A percentile compares a stretch with the other conserved stretches of the same genome.
phyloP scores from a whole-genome alignment of 1,284 basidiomycete genomes.

The Tilletia setariae region DNA sequence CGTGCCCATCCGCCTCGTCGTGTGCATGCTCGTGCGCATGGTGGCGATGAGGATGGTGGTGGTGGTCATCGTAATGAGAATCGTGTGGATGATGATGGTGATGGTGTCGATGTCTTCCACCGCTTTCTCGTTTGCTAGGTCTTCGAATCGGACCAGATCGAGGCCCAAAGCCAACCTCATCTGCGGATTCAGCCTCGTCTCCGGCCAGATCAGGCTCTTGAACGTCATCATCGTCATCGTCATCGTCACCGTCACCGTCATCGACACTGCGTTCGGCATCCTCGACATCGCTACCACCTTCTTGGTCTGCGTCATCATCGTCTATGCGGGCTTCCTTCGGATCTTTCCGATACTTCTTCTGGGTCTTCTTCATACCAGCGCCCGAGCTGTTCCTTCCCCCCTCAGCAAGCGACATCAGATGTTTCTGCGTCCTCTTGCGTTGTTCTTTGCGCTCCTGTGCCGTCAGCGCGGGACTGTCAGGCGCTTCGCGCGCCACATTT shows the following conservation, averaged over 20 bases:
- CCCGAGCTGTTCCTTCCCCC: too few relatives aligned
- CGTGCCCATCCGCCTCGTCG: too few relatives aligned
- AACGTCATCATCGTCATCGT: background rate
- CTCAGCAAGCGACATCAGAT: background rate
- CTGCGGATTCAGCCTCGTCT: background rate
- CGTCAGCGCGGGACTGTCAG: background rate
- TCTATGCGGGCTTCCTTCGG: conserved; percentile 24
- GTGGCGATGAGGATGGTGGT: too few relatives aligned
- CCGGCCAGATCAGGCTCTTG: background rate
- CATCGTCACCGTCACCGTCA: background rate
- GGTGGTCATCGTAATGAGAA: too few relatives aligned
- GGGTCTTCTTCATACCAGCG: too few relatives aligned
- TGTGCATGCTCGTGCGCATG: too few relatives aligned
- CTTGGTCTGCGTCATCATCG: conserved; percentile 33
- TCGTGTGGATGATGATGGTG: too few relatives aligned
- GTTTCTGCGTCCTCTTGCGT: conserved; percentile 3
- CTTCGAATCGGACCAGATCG: too few relatives aligned
- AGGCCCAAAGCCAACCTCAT: background rate
- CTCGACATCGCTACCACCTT: too few relatives aligned
- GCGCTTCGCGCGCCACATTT: conserved; percentile 22
- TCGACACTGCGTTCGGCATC: background rate
- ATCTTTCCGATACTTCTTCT: too few relatives aligned
- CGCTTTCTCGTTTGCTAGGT: too few relatives aligned
- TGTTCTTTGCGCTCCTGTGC: background rate
- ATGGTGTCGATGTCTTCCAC: too few relatives aligned